Evolutionary conservation across 768 basidiomycete species (phyloP).

Genomic region (Calvatia gigantea): DNA sequence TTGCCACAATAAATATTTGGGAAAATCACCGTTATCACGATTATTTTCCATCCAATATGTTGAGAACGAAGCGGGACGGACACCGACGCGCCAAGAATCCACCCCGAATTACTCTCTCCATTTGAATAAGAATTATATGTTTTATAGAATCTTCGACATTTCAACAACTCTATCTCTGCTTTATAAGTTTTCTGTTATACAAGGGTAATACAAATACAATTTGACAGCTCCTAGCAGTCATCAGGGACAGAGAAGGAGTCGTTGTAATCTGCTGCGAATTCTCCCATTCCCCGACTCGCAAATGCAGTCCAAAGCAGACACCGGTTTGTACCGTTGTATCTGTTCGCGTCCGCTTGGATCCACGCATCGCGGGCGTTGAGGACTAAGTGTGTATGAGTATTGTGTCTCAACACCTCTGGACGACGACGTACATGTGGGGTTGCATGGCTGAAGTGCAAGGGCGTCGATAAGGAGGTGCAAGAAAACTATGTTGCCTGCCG

Average conservation of each 20-base stretch:
- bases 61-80: too few relatives aligned
- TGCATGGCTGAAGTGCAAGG: conserved; percentile 41
- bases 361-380: conserved; percentile 19
- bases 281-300: conserved; percentile 25
- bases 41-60: too few relatives aligned
- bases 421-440: conserved; percentile 37
- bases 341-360: conserved; percentile 21
- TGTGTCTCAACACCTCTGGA: neutral
- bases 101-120: too few relatives aligned
- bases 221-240: neutral
- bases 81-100: too few relatives aligned
- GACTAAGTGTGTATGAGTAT: conserved; percentile 12
- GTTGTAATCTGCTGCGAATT: conserved; percentile 13
- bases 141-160: too few relatives aligned
- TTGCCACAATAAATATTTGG: too few relatives aligned
- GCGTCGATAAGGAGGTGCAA: conserved; percentile 46
- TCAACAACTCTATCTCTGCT: too few relatives aligned
- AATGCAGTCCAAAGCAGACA: conserved; percentile 26
- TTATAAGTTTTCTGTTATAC: too few relatives aligned
- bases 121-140: too few relatives aligned
- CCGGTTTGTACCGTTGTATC: conserved; percentile 23
- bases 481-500: conserved; percentile 44
- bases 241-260: neutral
- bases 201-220: neutral
- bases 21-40: too few relatives aligned